These are phyloP conservation scores for Aspergillus baeticus DNA, from an alignment of 495 filamentous ascomycete genomes.

Conservation along the genomic window DNA sequence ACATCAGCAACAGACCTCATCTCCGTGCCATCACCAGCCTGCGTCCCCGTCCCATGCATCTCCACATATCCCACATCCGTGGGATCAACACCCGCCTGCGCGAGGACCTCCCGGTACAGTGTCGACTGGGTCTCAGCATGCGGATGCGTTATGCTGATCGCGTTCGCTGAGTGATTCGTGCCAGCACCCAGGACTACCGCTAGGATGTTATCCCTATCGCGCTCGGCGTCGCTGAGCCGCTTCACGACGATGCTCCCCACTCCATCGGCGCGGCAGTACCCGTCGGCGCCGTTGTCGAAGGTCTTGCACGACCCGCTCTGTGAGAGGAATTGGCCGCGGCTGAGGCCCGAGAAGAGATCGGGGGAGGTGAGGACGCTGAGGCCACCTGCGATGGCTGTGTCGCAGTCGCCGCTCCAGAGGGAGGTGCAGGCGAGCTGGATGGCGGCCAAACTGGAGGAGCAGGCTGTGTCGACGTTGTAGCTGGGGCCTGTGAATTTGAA, in stretches of 20 bases:
- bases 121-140: slow-evolving; percentile 48
- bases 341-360: slow-evolving; percentile 67
- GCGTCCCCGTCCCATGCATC: slow-evolving; percentile 47
- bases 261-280: slow-evolving; percentile 63
- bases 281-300: slow-evolving; percentile 66
- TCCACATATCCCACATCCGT: slow-evolving; percentile 52
- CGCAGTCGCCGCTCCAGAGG: slow-evolving; percentile 63
- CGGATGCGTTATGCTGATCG: slow-evolving; percentile 45
- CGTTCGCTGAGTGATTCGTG: slow-evolving; percentile 47
- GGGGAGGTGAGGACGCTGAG: slow-evolving; percentile 63
- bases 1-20: slow-evolving; percentile 27
- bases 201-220: slow-evolving; percentile 44
- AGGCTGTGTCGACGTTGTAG: neutral
- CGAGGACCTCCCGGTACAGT: slow-evolving; percentile 43
- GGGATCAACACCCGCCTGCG: slow-evolving; percentile 46
- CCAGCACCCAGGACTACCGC: slow-evolving; percentile 30
- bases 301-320: slow-evolving; percentile 66
- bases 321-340: slow-evolving; percentile 66
- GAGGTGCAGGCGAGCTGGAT: slow-evolving; percentile 45
- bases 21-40: slow-evolving; percentile 37
- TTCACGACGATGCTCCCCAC: slow-evolving; percentile 45
- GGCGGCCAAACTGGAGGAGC: neutral
- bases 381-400: slow-evolving; percentile 71
- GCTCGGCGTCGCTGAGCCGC: slow-evolving; percentile 41
- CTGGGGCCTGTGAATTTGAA: neutral